Percentiles rank a stretch among this genome's conserved stretches.
These are phyloP conservation scores for Eucalyptus marginata DNA, from an alignment of 345 rosid species.

Conservation along the genomic window DNA sequence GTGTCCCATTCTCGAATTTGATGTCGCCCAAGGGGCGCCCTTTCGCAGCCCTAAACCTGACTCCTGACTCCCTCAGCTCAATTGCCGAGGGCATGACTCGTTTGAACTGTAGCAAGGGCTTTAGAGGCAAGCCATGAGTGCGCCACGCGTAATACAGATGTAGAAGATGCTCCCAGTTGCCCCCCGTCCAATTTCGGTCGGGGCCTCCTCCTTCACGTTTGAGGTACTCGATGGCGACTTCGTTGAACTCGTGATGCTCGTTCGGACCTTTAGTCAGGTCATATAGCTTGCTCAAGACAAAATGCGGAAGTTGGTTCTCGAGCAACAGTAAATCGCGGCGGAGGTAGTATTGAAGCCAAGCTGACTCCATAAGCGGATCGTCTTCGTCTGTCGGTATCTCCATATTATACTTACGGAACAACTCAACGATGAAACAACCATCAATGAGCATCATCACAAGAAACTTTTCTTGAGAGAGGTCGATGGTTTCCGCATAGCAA, in stretches of 20 bases:
- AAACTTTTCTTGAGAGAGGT: neutral
- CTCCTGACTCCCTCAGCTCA: neutral
- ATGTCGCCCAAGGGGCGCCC: accelerated
- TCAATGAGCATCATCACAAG: too few relatives aligned
- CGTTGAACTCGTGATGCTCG: accelerated
- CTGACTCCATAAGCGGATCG: too few relatives aligned
- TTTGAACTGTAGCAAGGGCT: accelerated
- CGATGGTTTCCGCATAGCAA: neutral
- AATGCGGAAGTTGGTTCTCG: neutral
- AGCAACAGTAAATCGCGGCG: neutral
- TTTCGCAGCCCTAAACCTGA: too few relatives aligned
- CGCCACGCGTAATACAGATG: accelerated
- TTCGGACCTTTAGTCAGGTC: neutral
- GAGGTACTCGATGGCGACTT: accelerated
- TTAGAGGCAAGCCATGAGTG: too few relatives aligned
- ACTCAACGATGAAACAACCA: neutral
- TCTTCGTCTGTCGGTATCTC: too few relatives aligned
- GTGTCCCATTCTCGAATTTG: neutral
- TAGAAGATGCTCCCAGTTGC: accelerated
- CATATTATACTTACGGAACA: neutral
- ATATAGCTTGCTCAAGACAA: too few relatives aligned
- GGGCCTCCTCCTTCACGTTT: too few relatives aligned
- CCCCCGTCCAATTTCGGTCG: accelerated
- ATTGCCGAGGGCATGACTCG: accelerated
- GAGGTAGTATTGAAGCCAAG: too few relatives aligned